Percentiles rank a stretch among this genome's conserved stretches.
Conservation (phyloP, 2,329 filamentous ascomycete species). For the Aspergillus costaricaensis region DNA sequence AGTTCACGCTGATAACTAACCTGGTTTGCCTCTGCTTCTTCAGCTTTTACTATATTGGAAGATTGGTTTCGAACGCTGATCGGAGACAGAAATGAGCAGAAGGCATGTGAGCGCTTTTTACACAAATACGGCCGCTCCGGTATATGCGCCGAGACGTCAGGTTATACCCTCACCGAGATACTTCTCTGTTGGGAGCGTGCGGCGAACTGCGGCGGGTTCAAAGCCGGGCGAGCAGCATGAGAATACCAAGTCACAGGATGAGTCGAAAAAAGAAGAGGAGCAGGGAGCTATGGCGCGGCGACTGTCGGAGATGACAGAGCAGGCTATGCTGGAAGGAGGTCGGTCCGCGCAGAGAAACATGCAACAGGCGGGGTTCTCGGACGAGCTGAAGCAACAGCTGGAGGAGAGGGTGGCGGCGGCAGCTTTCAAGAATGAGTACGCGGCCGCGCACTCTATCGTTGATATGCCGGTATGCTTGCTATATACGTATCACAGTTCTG, state of each 20-base stretch:
- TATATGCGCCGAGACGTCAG: conserved; percentile 14
- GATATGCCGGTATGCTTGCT: conserved; percentile 50
- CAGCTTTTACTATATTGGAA: not conserved
- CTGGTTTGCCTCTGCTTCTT: not conserved
- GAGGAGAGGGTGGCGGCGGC: conserved; percentile 61
- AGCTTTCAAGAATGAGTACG: conserved; percentile 57
- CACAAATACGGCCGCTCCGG: conserved; percentile 16
- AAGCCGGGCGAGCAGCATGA: conserved; percentile 20
- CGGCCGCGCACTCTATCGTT: conserved; percentile 55
- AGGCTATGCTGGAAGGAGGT: conserved; percentile 57
- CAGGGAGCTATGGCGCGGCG: conserved; percentile 61
- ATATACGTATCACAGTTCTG: not conserved
- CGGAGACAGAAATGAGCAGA: conserved; percentile 24
- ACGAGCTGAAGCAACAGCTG: conserved; percentile 59
- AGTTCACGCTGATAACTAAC: not conserved
- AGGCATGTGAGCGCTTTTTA: conserved; percentile 20
- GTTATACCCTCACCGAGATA: conserved; percentile 11
- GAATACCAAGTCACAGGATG: conserved; percentile 15
- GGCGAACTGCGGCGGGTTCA: conserved; percentile 24
- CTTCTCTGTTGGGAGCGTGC: conserved; percentile 27
- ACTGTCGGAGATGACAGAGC: conserved; percentile 62
- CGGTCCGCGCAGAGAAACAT: conserved; percentile 58
- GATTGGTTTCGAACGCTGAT: not conserved
- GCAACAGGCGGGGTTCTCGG: conserved; percentile 64
- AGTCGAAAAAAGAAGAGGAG: conserved; percentile 30